Percentiles rank a stretch among this genome's conserved stretches.
phyloP scores from a whole-genome alignment of 2,329 filamentous ascomycete genomes.

The Aspergillus ruber region DNA sequence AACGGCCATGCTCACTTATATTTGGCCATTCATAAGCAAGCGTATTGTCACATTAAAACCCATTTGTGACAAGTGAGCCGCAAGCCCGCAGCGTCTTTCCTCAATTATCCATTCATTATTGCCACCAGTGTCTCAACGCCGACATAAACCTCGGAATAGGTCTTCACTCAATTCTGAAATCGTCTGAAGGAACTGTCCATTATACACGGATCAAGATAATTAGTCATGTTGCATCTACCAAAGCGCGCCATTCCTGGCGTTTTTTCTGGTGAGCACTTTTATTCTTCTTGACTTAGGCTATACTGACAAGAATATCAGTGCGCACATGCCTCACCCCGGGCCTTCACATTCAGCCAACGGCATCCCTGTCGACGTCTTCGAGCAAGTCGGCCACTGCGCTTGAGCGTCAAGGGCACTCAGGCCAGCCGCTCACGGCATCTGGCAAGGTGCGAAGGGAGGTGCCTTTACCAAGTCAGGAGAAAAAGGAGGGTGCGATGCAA shows the following conservation, averaged over 20 bases:
- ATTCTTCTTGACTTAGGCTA: constrained; percentile 64
- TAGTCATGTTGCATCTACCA: neutral
- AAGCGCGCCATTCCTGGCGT: neutral
- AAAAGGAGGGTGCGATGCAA: constrained; percentile 47
- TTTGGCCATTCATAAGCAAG: neutral
- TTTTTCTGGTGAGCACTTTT: neutral
- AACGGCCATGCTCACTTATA: neutral
- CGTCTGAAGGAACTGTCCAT: neutral
- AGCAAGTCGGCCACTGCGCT: constrained; percentile 38
- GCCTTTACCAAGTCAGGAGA: constrained; percentile 44
- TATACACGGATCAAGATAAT: neutral
- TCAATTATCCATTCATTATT: neutral
- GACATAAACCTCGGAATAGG: neutral
- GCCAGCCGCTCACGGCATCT: constrained; percentile 32
- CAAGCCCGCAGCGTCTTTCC: neutral
- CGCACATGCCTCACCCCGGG: constrained; percentile 22
- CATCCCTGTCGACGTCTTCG: constrained; percentile 38
- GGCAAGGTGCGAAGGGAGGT: constrained; percentile 44
- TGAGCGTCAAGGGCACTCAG: constrained; percentile 27
- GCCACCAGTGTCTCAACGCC: neutral
- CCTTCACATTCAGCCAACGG: constrained; percentile 30
- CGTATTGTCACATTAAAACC: neutral
- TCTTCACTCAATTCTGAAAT: neutral
- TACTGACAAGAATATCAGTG: constrained; percentile 22
- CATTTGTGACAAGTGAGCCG: neutral